Conservation (phyloP, 768 basidiomycete species). For the Asterophora parasitica region DNA sequence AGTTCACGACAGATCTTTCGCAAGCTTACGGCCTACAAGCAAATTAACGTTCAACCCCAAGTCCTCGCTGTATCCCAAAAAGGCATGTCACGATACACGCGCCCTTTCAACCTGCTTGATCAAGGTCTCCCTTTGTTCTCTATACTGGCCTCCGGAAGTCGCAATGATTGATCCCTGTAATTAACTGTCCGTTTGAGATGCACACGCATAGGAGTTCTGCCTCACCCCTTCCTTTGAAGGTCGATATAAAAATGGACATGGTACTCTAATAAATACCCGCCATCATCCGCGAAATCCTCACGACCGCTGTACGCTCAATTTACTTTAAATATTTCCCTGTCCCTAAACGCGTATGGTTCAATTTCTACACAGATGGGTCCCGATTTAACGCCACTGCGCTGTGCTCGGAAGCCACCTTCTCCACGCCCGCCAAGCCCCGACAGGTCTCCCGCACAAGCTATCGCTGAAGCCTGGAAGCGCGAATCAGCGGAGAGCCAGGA, state of each 20-base stretch:
- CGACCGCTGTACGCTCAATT: conserved; percentile 34
- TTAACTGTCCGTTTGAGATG: conserved; percentile 33
- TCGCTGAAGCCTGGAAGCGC: conserved; percentile 64
- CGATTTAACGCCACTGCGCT: conserved; percentile 36
- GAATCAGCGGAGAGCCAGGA: conserved; percentile 58
- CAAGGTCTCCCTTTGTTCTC: conserved; percentile 46
- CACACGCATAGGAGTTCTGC: conserved; percentile 33
- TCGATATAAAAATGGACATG: conserved; percentile 44
- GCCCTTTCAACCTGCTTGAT: conserved; percentile 49
- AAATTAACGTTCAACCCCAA: no score
- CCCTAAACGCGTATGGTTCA: conserved; percentile 28
- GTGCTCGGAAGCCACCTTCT: conserved; percentile 26
- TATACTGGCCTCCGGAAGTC: conserved; percentile 21
- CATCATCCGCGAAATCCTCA: conserved; percentile 30
- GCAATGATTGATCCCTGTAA: conserved; percentile 33
- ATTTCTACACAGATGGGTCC: conserved; percentile 37
- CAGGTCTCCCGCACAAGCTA: conserved; percentile 53
- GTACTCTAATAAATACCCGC: conserved; percentile 25
- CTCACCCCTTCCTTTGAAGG: conserved; percentile 34
- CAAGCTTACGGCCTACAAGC: no score
- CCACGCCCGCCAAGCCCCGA: conserved; percentile 24
- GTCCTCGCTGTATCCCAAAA: conserved; percentile 25
- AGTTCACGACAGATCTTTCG: no score
- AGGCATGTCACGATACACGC: conserved; percentile 39
- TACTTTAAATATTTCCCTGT: conserved; percentile 21